phyloP scores from a whole-genome alignment of 1,284 basidiomycete genomes.

The Cryptococcus amylolentus region DNA sequence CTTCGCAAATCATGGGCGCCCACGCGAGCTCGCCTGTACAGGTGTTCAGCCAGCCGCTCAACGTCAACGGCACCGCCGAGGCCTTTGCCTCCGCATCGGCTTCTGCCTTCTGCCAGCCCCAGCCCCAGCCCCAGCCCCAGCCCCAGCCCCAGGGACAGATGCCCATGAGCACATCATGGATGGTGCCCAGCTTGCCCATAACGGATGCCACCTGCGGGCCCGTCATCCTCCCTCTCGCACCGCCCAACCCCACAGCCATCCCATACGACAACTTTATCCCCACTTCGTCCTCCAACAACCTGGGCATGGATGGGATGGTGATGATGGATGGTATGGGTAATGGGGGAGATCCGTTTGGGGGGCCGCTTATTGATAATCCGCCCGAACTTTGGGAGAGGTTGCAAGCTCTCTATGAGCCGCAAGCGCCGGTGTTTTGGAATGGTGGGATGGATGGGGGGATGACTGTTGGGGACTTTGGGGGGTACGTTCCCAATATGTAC shows the following conservation, averaged over 20 bases:
- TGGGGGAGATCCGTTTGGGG: neutral
- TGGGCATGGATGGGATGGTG: neutral
- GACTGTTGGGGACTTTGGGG: conserved; percentile 7
- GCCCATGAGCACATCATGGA: neutral
- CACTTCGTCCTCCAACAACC: neutral
- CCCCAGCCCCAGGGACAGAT: neutral
- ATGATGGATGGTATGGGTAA: neutral
- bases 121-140: conserved; percentile 4
- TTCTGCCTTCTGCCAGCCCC: neutral
- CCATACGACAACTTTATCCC: conserved; percentile 2
- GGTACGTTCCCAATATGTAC: conserved; percentile 11
- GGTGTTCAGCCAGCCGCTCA: neutral
- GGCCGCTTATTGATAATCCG: conserved; percentile 9
- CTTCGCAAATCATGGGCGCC: neutral
- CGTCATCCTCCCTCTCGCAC: conserved; percentile 12
- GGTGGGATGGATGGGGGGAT: neutral
- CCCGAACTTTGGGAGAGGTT: conserved; percentile 39
- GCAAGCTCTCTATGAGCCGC: conserved; percentile 44
- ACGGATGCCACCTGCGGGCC: neutral
- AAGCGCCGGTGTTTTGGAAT: conserved; percentile 20
- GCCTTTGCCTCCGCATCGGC: neutral
- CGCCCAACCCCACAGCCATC: conserved; percentile 11
- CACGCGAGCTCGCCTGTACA: neutral
- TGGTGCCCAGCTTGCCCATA: neutral
- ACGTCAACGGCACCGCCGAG: neutral